phyloP scores from a whole-genome alignment of 352 stramenopile genomes.

The Globisporangium cylindrosporum region DNA sequence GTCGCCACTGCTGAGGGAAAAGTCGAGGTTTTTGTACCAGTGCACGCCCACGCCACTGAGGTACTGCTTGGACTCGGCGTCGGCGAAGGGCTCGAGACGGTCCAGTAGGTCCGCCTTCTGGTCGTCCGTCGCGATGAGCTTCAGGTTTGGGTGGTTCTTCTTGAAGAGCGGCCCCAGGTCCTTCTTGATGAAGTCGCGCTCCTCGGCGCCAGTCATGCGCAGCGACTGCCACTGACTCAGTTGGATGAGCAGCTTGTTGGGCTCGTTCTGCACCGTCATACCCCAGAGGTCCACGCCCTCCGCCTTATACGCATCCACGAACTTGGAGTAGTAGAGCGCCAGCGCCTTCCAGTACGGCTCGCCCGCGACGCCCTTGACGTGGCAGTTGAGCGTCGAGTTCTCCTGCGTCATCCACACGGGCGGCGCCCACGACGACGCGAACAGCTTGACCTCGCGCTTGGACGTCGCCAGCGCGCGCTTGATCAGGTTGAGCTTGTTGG shows the following conservation, averaged over 20 bases:
- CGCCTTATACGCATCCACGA: constrained; percentile 80
- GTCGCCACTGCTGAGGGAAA: no score
- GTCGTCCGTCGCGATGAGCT: constrained; percentile 81
- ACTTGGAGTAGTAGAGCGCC: constrained; percentile 87
- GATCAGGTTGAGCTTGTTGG: no score
- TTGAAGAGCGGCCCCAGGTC: constrained; percentile 70
- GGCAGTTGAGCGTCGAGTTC: constrained; percentile 54
- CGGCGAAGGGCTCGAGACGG: no score
- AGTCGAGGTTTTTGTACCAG: constrained; percentile 79
- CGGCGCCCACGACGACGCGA: constrained; percentile 79
- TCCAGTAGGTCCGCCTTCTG: constrained; percentile 79
- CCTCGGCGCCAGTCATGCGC: no score
- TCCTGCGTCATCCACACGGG: constrained; percentile 86
- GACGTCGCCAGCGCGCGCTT: not conserved
- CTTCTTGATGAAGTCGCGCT: constrained; percentile 78
- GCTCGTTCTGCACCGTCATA: constrained; percentile 89
- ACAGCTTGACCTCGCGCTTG: constrained; percentile 53
- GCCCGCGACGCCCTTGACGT: constrained; percentile 51
- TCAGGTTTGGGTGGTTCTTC: constrained; percentile 69
- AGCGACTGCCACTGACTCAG: no score
- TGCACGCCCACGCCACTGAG: constrained; percentile 77
- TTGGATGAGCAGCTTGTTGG: no score
- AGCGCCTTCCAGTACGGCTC: constrained; percentile 62
- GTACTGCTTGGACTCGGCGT: constrained; percentile 48
- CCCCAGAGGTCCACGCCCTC: constrained; percentile 76